Percentiles rank a stretch among this genome's conserved stretches.
phyloP scores from a whole-genome alignment of 305 asterid species.

The Petunia hybrid region DNA sequence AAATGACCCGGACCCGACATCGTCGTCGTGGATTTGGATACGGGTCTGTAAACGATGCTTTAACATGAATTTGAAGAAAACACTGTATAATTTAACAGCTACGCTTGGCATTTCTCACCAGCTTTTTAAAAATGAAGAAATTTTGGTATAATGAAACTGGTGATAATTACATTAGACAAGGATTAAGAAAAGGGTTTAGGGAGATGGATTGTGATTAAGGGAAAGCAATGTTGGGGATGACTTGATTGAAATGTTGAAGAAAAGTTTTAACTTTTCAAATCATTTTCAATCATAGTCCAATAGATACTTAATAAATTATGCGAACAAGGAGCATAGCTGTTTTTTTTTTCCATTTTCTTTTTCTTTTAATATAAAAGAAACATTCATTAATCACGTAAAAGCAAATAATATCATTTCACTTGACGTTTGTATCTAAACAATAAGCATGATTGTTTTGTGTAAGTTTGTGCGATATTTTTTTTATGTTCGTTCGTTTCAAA shows the following conservation, averaged over 20 bases:
- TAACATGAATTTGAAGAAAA: constrained; percentile 83
- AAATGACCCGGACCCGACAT: constrained; percentile 48
- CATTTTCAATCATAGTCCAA: constrained; percentile 16
- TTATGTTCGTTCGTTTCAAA: no score
- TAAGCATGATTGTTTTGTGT: no score
- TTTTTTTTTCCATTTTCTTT: no score
- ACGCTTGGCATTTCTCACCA: constrained; percentile 83
- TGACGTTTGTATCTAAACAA: no score
- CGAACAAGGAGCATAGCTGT: no score
- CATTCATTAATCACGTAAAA: no score
- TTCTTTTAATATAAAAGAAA: no score
- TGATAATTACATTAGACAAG: constrained; percentile 14
- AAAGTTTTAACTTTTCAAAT: neutral
- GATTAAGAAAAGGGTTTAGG: neutral
- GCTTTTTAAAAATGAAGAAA: neutral
- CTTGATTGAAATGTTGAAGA: constrained; percentile 13
- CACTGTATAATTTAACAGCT: constrained; percentile 85
- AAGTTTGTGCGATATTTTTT: no score
- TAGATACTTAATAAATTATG: no score
- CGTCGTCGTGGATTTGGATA: constrained; percentile 51
- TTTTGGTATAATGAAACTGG: neutral
- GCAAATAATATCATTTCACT: no score
- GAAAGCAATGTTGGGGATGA: constrained; percentile 22
- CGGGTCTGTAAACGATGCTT: constrained; percentile 88
- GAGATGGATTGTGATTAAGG: constrained; percentile 28